Base-by-base conservation (phyloP, 192 early-diverging fungal species). In the Mortierella alpina region DNA sequence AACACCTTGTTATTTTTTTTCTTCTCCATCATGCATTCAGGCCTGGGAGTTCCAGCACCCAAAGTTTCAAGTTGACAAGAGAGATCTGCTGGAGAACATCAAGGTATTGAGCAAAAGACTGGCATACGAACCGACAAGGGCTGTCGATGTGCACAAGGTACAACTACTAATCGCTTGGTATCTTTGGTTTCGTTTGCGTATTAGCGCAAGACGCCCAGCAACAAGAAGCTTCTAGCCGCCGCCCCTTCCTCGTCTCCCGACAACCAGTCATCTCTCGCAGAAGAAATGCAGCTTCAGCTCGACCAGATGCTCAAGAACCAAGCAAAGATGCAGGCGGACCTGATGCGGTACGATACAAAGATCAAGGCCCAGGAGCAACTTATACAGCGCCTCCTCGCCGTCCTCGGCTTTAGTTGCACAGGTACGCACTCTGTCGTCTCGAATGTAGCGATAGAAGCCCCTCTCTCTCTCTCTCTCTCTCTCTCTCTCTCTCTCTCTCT, bases 1-100 rank as follows among this genome's bases (percentile, higher is more conserved):
- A 6, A 55, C 15, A 7, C 39, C n/a, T 40, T 12, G 7, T 59
- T 31, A 68, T 7, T 76, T 7, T 53, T 15, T 55, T 22, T 53
- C 18, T 0, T 44, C 15, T 47, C n/a, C 8, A 31, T 59, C 3
- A 39, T 14, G 14, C 63, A 4, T 45, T 72, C 82, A 88, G 87
- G 83, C 84, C 17, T 91, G 89, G 91, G 91, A 91, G 63, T 92
- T 91, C 76, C 76, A 82, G n/a, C 91, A 92, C 73, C 91, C 91
- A 54, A 77, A 90, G 59, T 92, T 92, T 56, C 88, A 86, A 50
- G 78, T 86, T 13, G 84, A 90, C 54, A 87, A 86, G 52, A 80
- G 84, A 69, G 86, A 89, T 71, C 64, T 87, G 50, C 59, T 91
- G 48, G 86, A 86, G 49, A 82, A 87, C 41, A 90, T 91, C 53